Conservation (phyloP, 1,284 basidiomycete species). For the Leccinum solheimii region DNA sequence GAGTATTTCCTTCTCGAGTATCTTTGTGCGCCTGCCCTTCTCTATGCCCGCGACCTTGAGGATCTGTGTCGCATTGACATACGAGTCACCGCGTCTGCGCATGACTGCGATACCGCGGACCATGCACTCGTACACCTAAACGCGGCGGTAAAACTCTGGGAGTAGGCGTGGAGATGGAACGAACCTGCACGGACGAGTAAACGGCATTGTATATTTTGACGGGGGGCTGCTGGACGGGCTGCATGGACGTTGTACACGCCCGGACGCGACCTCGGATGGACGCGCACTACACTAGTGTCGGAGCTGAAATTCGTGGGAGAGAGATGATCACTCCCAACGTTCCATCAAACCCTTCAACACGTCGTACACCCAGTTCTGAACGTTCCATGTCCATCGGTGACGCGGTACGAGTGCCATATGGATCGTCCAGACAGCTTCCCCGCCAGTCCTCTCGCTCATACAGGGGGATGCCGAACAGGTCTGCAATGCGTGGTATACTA, state of each 20-base stretch:
- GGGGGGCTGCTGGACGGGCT: slow-evolving; percentile 50
- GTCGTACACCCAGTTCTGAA: too few relatives aligned
- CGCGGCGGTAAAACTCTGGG: slow-evolving; percentile 17
- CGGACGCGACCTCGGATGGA: slow-evolving; percentile 32
- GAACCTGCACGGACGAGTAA: slow-evolving; percentile 81
- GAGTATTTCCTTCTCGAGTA: slow-evolving; percentile 96
- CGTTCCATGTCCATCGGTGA: too few relatives aligned
- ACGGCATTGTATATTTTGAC: slow-evolving; percentile 89
- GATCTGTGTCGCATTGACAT: slow-evolving; percentile 97
- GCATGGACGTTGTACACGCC: slow-evolving; percentile 20
- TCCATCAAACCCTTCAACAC: too few relatives aligned
- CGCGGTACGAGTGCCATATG: too few relatives aligned
- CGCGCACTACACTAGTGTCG: slow-evolving; percentile 27
- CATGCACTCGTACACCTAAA: slow-evolving; percentile 92
- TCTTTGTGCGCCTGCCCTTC: slow-evolving; percentile 96
- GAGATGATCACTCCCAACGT: background rate
- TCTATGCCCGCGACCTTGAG: slow-evolving; percentile 98
- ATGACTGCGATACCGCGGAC: slow-evolving; percentile 98
- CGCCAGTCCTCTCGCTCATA: slow-evolving; percentile 3
- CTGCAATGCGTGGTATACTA: slow-evolving; percentile 11
- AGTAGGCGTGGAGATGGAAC: slow-evolving; percentile 15
- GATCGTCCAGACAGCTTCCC: slow-evolving; percentile 2
- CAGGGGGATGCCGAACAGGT: slow-evolving; percentile 12
- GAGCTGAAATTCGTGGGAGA: slow-evolving; percentile 28
- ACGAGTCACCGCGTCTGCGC: slow-evolving; percentile 92